Evolutionary conservation across 2,329 filamentous ascomycete genomes (phyloP).

Genomic region (Mollisiaceae sp.): DNA sequence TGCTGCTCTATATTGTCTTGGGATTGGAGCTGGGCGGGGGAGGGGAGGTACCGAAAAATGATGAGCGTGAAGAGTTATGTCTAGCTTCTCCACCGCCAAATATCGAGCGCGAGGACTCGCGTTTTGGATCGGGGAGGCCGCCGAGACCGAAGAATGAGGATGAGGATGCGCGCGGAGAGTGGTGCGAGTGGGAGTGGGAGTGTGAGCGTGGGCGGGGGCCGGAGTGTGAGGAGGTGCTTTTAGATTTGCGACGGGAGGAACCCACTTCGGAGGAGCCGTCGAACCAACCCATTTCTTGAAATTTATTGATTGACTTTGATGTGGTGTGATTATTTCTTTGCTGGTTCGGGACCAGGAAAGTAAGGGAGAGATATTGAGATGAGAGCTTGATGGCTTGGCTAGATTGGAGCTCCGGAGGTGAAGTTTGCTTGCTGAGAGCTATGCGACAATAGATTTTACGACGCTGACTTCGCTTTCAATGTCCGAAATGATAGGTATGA

Average conservation of each 20-base stretch:
- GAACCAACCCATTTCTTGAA: slow-evolving; percentile 51
- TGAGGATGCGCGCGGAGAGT: slow-evolving; percentile 23
- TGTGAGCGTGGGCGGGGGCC: no score
- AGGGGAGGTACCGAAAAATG: slow-evolving; percentile 43
- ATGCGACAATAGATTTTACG: neutral
- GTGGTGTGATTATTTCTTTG: no score
- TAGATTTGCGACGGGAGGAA: slow-evolving; percentile 31
- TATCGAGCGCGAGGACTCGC: slow-evolving; percentile 48
- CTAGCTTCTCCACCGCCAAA: slow-evolving; percentile 48
- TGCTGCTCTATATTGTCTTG: neutral
- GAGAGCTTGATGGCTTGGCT: neutral
- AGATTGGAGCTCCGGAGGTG: neutral
- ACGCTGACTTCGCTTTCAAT: neutral
- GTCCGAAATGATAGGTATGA: neutral
- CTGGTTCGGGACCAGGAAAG: neutral
- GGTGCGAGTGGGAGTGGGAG: slow-evolving; percentile 17
- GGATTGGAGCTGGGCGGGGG: neutral
- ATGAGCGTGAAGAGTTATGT: slow-evolving; percentile 50
- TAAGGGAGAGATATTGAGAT: neutral
- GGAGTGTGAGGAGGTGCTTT: no score
- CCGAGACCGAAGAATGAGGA: slow-evolving; percentile 29
- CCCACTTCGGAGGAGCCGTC: slow-evolving; percentile 46
- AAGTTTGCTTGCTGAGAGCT: neutral
- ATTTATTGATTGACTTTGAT: no score
- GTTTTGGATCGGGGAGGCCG: slow-evolving; percentile 24